Evolutionary conservation across 2,329 filamentous ascomycete species (phyloP).

Genomic region (Xylaria sp.): DNA sequence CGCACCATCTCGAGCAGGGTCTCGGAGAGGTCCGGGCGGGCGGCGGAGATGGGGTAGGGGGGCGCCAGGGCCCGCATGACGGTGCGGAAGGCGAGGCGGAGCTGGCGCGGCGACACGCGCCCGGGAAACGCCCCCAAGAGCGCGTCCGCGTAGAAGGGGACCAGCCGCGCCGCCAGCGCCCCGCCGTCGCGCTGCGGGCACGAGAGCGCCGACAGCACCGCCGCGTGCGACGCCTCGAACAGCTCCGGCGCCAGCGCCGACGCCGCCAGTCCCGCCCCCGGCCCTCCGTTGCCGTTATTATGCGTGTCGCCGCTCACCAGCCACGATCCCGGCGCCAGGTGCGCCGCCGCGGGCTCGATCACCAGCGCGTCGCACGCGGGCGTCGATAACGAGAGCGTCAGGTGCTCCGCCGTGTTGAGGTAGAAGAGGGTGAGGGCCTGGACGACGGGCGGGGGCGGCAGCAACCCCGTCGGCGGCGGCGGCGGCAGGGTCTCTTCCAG

Average conservation of each 20-base stretch:
- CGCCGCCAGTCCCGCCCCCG: too few species aligned
- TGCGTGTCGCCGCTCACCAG: too few species aligned
- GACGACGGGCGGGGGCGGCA: conserved; percentile 68
- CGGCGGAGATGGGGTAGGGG: conserved; percentile 72
- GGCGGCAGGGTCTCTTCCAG: conserved; percentile 61
- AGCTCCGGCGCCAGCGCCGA: conserved; percentile 56
- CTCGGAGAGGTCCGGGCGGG: conserved; percentile 77
- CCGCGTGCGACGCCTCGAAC: conserved; percentile 88
- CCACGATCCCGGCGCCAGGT: conserved; percentile 55
- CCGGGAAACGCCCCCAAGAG: conserved; percentile 79
- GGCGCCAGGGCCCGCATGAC: conserved; percentile 81
- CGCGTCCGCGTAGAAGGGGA: conserved; percentile 82
- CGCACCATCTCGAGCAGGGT: conserved; percentile 78
- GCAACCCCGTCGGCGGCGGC: conserved; percentile 51
- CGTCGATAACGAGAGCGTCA: conserved; percentile 70
- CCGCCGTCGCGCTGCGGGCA: conserved; percentile 78
- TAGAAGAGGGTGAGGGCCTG: conserved; percentile 84
- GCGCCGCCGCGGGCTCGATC: conserved; percentile 72
- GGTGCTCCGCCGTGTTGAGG: conserved; percentile 82
- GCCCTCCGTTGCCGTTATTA: too few species aligned
- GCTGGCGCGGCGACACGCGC: conserved; percentile 80
- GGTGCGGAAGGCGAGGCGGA: conserved; percentile 85
- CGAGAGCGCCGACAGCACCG: conserved; percentile 78
- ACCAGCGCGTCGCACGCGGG: conserved; percentile 72
- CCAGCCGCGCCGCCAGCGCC: conserved; percentile 68